phyloP scores from a whole-genome alignment of 1,284 basidiomycete species.

The Hemileia vastatrix region DNA sequence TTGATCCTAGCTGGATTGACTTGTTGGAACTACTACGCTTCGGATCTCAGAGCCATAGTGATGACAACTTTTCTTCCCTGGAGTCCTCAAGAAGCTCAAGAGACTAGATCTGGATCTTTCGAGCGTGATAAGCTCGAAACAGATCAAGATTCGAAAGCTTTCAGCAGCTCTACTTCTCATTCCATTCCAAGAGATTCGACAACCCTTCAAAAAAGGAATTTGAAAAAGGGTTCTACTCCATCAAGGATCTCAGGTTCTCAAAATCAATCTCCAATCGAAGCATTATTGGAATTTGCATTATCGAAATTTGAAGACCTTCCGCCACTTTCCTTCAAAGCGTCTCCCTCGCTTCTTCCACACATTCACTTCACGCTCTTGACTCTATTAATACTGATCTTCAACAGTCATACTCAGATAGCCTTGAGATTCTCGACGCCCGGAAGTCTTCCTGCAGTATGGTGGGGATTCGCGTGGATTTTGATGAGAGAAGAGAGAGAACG shows the following conservation, averaged over 20 bases:
- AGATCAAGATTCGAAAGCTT: too few relatives aligned
- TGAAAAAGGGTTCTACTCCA: too few relatives aligned
- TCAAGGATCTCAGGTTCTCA: too few relatives aligned
- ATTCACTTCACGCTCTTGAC: slow-evolving; percentile 58
- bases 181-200: too few relatives aligned
- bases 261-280: too few relatives aligned
- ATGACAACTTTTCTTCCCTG: not conserved
- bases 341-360: slow-evolving; percentile 52
- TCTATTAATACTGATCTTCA: slow-evolving; percentile 60
- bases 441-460: slow-evolving; percentile 75
- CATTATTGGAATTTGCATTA: too few relatives aligned
- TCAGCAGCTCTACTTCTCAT: too few relatives aligned
- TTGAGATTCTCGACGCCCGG: slow-evolving; percentile 66
- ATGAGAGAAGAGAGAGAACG: slow-evolving; percentile 49
- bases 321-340: too few relatives aligned
- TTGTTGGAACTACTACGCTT: not conserved
- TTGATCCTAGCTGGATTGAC: too few relatives aligned
- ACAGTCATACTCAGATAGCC: slow-evolving; percentile 80
- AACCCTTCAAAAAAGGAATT: too few relatives aligned
- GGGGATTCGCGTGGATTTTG: slow-evolving; percentile 61
- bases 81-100: not conserved
- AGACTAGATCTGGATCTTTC: not conserved
- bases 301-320: too few relatives aligned
- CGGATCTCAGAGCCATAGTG: not conserved
- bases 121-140: too few relatives aligned